Base-by-base conservation (phyloP, 257 asterid genomes). In the Solanum piurae region DNA sequence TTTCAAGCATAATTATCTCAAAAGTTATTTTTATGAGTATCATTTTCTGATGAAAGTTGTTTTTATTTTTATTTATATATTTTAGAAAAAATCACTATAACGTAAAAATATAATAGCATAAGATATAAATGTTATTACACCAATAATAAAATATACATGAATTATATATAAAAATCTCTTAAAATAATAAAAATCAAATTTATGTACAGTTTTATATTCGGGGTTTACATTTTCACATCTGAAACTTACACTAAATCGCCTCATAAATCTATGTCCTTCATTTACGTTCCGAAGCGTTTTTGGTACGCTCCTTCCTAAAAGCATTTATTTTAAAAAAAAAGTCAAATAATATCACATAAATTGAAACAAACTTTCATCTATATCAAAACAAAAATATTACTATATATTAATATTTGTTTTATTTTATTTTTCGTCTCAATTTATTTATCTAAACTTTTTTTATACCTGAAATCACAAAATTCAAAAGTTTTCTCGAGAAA, bases 71-170 rank as follows among this genome's bases (percentile, higher is more conserved):
- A 49, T 49, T 16, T 52, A 52, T 49, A 49, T 49, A 49, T 49
- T 46, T 46, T 46, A 46, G 7, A 46, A 49, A 49, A 14, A 52
- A 16, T 52, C 9, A 55, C 4, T 55, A 55, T 0, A 55, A 55
- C 23, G 0, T 6, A 55, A 55, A 55, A 55, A 55, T 0, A 55
- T 52, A 18, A 18, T 55, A 55, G 64, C 64, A 5, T 0, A 52
- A 52, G 0, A 0, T 52, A 16, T 52, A 16, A 16, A 18, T 52
- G 0, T 6, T 0, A 52, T 52, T 16, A 16, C 4, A 0, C 0
- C 4, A 52, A 52, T 52, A 52, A 52, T 52, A 52, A 52, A 52
- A 52, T 0, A 52, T 0, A 52, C 20, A 52, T 49, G 58, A 52
- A 0, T 52, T 16, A 52, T 16, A 14, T 52, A 18, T 0, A 52